These are phyloP conservation scores for Lasiodiplodia sp. DNA, from an alignment of 2,329 filamentous ascomycete genomes.

Conservation along the genomic window DNA sequence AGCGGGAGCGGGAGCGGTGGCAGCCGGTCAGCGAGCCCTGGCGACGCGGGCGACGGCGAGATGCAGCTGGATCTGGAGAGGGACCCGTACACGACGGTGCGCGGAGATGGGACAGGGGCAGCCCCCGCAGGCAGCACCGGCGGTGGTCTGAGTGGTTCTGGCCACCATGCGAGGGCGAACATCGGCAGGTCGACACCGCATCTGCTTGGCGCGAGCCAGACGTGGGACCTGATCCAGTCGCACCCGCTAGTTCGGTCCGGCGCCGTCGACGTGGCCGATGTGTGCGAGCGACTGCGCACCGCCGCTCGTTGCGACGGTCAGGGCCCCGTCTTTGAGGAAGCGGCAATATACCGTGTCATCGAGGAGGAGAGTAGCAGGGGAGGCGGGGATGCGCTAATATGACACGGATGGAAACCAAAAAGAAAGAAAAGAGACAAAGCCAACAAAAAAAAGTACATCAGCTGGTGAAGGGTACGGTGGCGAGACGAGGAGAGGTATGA, in stretches of 20 bases:
- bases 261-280: conserved; percentile 79
- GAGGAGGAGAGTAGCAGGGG: conserved; percentile 76
- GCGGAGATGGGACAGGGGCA: not conserved
- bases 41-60: not conserved
- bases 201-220: conserved; percentile 75
- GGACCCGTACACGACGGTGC: conserved; percentile 23
- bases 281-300: conserved; percentile 79
- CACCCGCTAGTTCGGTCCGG: conserved; percentile 80
- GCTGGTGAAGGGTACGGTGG: not conserved
- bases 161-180: conserved; percentile 57
- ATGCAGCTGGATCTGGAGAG: not conserved
- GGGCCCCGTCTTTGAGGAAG: conserved; percentile 84
- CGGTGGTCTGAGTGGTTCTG: not conserved
- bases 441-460: not conserved
- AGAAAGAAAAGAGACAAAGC: not conserved
- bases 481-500: not conserved
- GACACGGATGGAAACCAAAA: conserved; percentile 27
- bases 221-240: conserved; percentile 88
- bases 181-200: not conserved
- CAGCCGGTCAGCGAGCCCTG: not conserved
- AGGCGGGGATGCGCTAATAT: conserved; percentile 75
- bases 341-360: conserved; percentile 75
- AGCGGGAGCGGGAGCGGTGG: not conserved
- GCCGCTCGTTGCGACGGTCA: conserved; percentile 84
- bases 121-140: not conserved